These are phyloP conservation scores for Gracilaria domingensis DNA, from an alignment of 23 red algal species.

Conservation along the genomic window DNA sequence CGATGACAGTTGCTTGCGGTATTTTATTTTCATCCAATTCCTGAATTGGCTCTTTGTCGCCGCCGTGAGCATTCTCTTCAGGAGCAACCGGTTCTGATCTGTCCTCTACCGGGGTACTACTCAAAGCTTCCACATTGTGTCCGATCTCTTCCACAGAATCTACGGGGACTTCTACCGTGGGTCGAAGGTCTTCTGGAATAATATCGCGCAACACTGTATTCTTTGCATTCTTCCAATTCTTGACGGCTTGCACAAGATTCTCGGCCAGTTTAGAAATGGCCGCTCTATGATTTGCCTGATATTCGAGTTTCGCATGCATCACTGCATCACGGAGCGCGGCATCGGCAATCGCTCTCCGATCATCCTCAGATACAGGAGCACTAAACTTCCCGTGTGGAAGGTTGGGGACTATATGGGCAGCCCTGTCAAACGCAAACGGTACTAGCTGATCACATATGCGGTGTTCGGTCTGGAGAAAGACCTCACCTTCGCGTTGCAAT, in stretches of 20 bases:
- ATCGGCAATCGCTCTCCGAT: conserved; percentile 9
- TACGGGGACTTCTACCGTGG: background rate
- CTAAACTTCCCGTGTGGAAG: background rate
- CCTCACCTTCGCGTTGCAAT: conserved; percentile 15
- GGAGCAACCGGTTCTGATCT: background rate
- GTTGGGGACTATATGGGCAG: background rate
- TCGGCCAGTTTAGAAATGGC: background rate
- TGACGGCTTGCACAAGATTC: conserved; percentile 1
- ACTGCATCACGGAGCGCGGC: conserved; percentile 7
- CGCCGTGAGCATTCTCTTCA: background rate
- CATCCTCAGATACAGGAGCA: background rate
- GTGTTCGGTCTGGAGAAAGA: conserved; percentile 10
- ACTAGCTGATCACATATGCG: conserved; percentile 9
- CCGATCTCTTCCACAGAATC: background rate
- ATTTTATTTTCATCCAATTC: background rate
- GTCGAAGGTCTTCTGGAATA: conserved; percentile 22
- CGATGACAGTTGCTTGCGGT: background rate
- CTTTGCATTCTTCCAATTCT: conserved; percentile 16
- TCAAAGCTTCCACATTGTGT: background rate
- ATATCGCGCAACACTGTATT: conserved; percentile 21
- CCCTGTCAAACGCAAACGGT: background rate
- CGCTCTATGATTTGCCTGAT: background rate
- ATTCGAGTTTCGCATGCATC: conserved; percentile 11
- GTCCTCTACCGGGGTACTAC: too few relatives aligned
- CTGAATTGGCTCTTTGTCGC: background rate